Base-by-base conservation (phyloP, 2,329 filamentous ascomycete species). In the Biscogniauxia sp. region DNA sequence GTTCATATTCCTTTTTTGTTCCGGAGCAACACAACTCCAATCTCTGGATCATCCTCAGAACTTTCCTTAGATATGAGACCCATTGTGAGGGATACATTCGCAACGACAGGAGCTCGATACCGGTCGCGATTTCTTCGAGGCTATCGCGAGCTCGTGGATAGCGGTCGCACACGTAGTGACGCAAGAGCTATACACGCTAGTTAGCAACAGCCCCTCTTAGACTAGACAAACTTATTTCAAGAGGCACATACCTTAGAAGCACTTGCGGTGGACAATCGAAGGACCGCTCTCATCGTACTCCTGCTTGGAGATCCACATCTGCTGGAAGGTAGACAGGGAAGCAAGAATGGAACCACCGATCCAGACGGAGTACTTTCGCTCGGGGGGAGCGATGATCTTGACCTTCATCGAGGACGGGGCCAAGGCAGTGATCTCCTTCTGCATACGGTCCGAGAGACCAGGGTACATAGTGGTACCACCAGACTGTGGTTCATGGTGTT, bases 241-340 rank as follows among this genome's bases (percentile, higher is more conserved):
- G 53, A 45, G 58, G 53, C 26, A 65, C 78, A 74, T 77, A 89
- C 88, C 89, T 97, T 97, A 97, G 91, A 97, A 97, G 92, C 94
- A 97, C 92, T 97, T 98, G 90, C 93, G 92, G 91, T 98, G 94
- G 76, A 98, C 94, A 78, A 98, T 98, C 77, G 93, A 97, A 75
- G 94, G 95, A 84, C 94, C 94, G 82, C 90, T 95, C 92, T 98
- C 95, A 86, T 99, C 95, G 89, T 98, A 98, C 88, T 98, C 94
- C 86, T 99, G 95, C 93, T 99, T 99, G 76, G 95, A 99, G 89
- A 99, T 98, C 95, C 95, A 99, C 95, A 99, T 99, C 86, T 99
- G 95, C 88, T 99, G 95, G 94, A 99, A 99, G 82, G 95, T 99
- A 73, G 95, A 99, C 76, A 99, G 91, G 69, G 95, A 99, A 74